Evolutionary conservation across 805 yeast genomes (phyloP).

Genomic region (Vanderwaltozyma polyspora): DNA sequence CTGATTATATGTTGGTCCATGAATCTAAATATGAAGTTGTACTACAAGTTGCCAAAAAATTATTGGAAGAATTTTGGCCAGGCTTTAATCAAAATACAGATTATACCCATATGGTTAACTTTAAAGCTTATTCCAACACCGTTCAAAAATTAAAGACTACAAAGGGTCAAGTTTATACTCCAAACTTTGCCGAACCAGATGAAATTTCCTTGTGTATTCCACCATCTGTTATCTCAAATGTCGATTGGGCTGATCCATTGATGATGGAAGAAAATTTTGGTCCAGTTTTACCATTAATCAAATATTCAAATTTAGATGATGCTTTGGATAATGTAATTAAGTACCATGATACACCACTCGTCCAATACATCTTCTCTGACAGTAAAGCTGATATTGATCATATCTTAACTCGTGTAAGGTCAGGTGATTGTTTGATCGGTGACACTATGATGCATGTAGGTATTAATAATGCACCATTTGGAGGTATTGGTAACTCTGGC

Average conservation of each 20-base stretch:
- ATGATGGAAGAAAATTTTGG: conserved; percentile 78
- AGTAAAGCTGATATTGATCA: conserved; percentile 36
- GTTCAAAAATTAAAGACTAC: conserved; percentile 33
- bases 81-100: conserved; percentile 27
- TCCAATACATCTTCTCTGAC: conserved; percentile 56
- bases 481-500: conserved; percentile 84
- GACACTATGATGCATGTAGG: conserved; percentile 67
- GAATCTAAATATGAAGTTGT: conserved; percentile 44
- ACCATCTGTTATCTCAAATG: conserved; percentile 64
- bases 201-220: conserved; percentile 39
- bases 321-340: conserved; percentile 35
- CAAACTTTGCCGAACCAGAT: conserved; percentile 29
- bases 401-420: conserved; percentile 45
- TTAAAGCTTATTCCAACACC: conserved; percentile 40
- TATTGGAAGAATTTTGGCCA: conserved; percentile 37
- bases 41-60: conserved; percentile 29
- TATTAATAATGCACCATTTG: conserved; percentile 65
- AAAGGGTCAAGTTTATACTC: conserved; percentile 31
- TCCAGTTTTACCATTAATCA: conserved; percentile 69
- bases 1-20: conserved; percentile 72
- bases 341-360: conserved; percentile 67
- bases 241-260: conserved; percentile 51
- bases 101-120: conserved; percentile 55
- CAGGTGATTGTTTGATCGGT: conserved; percentile 63
- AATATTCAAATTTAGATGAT: conserved; percentile 35